Conservation (phyloP, 495 filamentous ascomycete species). For the Usnea hakonensis region DNA sequence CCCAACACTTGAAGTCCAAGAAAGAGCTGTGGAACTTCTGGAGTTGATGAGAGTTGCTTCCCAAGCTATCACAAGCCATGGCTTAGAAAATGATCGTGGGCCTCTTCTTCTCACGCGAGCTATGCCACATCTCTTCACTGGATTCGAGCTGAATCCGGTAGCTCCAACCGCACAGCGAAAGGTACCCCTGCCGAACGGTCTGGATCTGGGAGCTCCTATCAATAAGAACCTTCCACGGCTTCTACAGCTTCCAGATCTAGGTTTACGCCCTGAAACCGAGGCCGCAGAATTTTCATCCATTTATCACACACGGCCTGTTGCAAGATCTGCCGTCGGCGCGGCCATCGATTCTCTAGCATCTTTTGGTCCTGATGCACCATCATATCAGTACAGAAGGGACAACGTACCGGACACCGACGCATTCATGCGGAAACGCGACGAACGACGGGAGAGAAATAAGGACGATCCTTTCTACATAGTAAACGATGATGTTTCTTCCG, state of each 20-base stretch:
- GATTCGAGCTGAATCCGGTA: slow-evolving; percentile 86
- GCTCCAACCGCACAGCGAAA: slow-evolving; percentile 75
- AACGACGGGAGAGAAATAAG: slow-evolving; percentile 68
- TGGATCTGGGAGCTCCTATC: slow-evolving; percentile 74
- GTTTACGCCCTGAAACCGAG: slow-evolving; percentile 41
- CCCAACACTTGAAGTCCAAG: slow-evolving; percentile 90
- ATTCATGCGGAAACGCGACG: slow-evolving; percentile 52
- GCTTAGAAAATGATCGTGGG: slow-evolving; percentile 46
- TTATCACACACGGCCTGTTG: slow-evolving; percentile 51
- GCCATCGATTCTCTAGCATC: slow-evolving; percentile 29
- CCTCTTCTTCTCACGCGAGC: slow-evolving; percentile 80
- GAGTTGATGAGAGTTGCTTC: slow-evolving; percentile 78
- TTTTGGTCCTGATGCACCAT: slow-evolving; percentile 40
- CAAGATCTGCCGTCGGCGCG: slow-evolving; percentile 22
- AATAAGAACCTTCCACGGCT: slow-evolving; percentile 62
- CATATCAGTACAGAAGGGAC: slow-evolving; percentile 60
- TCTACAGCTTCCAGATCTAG: slow-evolving; percentile 50
- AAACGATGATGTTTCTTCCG: slow-evolving; percentile 40
- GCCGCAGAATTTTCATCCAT: slow-evolving; percentile 62
- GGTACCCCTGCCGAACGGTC: slow-evolving; percentile 65
- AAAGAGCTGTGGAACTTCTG: slow-evolving; percentile 83
- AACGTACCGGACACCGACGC: slow-evolving; percentile 57
- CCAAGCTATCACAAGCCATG: slow-evolving; percentile 66
- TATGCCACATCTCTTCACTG: slow-evolving; percentile 76
- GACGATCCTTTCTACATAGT: slow-evolving; percentile 96